phyloP scores from a whole-genome alignment of 495 filamentous ascomycete species.

The Neurospora tetrasperma region DNA sequence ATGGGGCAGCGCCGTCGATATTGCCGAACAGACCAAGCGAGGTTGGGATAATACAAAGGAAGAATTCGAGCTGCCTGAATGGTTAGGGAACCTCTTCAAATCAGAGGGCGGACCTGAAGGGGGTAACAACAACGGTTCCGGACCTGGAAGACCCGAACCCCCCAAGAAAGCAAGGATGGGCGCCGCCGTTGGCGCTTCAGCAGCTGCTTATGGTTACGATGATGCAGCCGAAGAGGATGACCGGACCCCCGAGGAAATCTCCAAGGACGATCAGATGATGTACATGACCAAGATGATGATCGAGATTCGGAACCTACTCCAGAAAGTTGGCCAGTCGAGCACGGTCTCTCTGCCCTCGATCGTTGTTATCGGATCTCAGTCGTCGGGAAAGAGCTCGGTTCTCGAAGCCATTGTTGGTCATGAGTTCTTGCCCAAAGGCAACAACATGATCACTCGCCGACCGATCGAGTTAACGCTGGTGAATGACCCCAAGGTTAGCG shows the following conservation, averaged over 20 bases:
- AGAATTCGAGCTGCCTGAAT: slow-evolving; percentile 67
- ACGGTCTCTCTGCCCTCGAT: slow-evolving; percentile 85
- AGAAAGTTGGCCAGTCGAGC: slow-evolving; percentile 82
- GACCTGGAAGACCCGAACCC: slow-evolving; percentile 37
- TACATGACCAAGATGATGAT: slow-evolving; percentile 98
- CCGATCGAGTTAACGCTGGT: slow-evolving; percentile 95
- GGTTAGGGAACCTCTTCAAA: slow-evolving; percentile 68
- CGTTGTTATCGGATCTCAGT: slow-evolving; percentile 96
- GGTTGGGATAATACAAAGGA: slow-evolving; percentile 82
- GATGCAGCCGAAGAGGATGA: slow-evolving; percentile 61
- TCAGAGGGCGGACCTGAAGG: slow-evolving; percentile 41
- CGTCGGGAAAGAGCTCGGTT: slow-evolving; percentile 95
- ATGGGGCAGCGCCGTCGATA: slow-evolving; percentile 58
- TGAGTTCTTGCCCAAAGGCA: slow-evolving; percentile 94
- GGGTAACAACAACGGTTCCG: slow-evolving; percentile 23
- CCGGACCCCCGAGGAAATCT: slow-evolving; percentile 46
- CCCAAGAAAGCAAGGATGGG: slow-evolving; percentile 54
- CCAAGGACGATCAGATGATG: slow-evolving; percentile 99
- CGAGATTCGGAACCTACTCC: slow-evolving; percentile 85
- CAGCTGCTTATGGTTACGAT: slow-evolving; percentile 69
- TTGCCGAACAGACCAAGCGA: slow-evolving; percentile 64
- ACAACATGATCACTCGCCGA: slow-evolving; percentile 94
- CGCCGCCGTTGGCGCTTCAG: slow-evolving; percentile 48
- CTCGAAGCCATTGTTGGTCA: slow-evolving; percentile 96
- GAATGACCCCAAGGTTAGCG: slow-evolving; percentile 83